phyloP scores from a whole-genome alignment of 805 yeast species.

The Lipomyces starkeyi region DNA sequence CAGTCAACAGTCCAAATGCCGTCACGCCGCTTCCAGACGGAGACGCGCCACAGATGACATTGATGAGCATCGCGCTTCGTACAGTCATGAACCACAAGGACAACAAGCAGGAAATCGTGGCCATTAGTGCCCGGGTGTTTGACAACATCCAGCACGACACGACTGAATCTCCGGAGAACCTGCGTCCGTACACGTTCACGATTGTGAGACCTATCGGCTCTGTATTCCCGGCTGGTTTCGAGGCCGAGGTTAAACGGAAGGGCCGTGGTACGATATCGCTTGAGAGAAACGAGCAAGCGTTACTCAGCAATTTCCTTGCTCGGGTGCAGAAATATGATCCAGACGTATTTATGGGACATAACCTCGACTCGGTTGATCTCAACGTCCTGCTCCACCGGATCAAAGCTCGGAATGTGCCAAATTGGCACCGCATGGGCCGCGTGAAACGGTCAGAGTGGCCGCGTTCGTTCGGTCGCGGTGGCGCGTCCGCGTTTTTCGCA shows the following conservation, averaged over 20 bases:
- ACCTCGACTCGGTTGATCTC: slow-evolving; percentile 75
- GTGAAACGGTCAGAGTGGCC: slow-evolving; percentile 76
- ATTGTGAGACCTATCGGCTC: slow-evolving; percentile 72
- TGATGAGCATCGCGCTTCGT: slow-evolving; percentile 77
- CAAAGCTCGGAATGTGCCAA: slow-evolving; percentile 70
- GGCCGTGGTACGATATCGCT: slow-evolving; percentile 53
- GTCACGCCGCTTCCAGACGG: slow-evolving; percentile 55
- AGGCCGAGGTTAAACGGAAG: slow-evolving; percentile 61
- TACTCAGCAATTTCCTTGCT: slow-evolving; percentile 77
- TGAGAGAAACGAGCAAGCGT: slow-evolving; percentile 74
- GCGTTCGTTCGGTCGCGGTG: slow-evolving; percentile 63
- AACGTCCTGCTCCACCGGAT: slow-evolving; percentile 83
- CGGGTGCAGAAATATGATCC: slow-evolving; percentile 81
- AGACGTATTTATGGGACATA: slow-evolving; percentile 88
- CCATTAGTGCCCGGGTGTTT: slow-evolving; percentile 78
- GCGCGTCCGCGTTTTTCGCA: slow-evolving; percentile 51
- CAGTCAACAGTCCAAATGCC: slow-evolving; percentile 49
- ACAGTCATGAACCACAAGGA: slow-evolving; percentile 75
- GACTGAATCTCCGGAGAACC: slow-evolving; percentile 64
- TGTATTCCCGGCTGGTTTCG: slow-evolving; percentile 78
- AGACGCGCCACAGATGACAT: slow-evolving; percentile 68
- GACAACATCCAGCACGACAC: slow-evolving; percentile 74
- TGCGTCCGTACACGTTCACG: slow-evolving; percentile 69
- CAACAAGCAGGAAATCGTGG: slow-evolving; percentile 84
- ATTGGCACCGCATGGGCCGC: slow-evolving; percentile 86